phyloP scores from a whole-genome alignment of 331 rosid species.

The Pyracantha coccinea region DNA sequence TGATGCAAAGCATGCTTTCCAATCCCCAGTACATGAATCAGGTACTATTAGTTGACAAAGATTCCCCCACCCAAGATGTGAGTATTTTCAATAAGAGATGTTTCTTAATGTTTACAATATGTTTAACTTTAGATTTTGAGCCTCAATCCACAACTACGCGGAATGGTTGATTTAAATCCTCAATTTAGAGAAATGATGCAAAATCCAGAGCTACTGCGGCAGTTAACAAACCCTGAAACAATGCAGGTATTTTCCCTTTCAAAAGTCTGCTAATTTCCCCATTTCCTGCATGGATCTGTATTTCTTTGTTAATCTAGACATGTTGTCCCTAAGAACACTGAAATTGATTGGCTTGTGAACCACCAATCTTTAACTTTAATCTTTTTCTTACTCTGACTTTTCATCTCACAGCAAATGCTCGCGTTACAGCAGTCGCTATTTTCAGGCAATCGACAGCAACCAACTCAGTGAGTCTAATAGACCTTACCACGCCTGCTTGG shows the following conservation, averaged over 20 bases:
- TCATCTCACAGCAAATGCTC: constrained; percentile 42
- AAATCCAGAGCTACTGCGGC: constrained; percentile 57
- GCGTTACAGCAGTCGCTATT: constrained; percentile 40
- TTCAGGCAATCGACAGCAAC: constrained; percentile 36
- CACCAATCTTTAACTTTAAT: not conserved
- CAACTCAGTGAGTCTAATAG: constrained; percentile 35
- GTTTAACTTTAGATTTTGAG: constrained; percentile 26
- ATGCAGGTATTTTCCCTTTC: constrained; percentile 32
- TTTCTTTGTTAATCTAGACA: not conserved
- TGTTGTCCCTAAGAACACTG: not conserved
- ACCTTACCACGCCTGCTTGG: not conserved
- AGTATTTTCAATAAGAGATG: not conserved
- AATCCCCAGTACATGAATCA: constrained; percentile 55
- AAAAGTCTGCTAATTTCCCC: not conserved
- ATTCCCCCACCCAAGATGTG: not conserved
- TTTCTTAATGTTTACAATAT: not conserved
- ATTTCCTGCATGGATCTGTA: not conserved
- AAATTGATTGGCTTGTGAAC: not conserved
- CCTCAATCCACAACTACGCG: constrained; percentile 44
- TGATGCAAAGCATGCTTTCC: constrained; percentile 58
- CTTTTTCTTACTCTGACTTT: not conserved
- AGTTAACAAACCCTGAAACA: constrained; percentile 50
- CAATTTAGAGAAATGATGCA: constrained; percentile 67
- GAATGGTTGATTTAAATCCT: constrained; percentile 49
- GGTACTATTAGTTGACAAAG: constrained; percentile 17